Conservation (phyloP, 106 monocot species). For the Platanthera zijinensis region DNA sequence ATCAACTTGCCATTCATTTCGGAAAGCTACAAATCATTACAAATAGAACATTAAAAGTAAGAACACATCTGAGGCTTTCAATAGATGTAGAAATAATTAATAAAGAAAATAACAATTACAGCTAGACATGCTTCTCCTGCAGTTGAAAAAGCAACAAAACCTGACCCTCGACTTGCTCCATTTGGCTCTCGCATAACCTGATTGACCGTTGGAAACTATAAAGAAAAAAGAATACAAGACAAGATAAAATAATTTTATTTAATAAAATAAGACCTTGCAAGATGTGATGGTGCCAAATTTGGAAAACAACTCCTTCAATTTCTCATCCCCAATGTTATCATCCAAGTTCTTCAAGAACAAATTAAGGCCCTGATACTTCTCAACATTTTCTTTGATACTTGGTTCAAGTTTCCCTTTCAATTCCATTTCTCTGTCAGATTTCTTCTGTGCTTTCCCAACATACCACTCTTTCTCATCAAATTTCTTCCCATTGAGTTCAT, state of each 20-base stretch:
- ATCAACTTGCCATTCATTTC: slow-evolving; percentile 92
- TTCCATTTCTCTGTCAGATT: slow-evolving; percentile 77
- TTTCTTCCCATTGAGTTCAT: slow-evolving; percentile 78
- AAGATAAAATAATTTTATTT: neutral
- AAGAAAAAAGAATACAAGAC: neutral
- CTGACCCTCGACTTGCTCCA: slow-evolving; percentile 21
- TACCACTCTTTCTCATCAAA: slow-evolving; percentile 86
- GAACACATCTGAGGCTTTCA: neutral
- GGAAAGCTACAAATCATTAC: slow-evolving; percentile 29
- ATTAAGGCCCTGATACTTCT: slow-evolving; percentile 66
- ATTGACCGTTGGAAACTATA: neutral
- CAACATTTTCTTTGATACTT: slow-evolving; percentile 37
- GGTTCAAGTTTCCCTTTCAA: slow-evolving; percentile 67
- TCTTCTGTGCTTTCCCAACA: slow-evolving; percentile 93
- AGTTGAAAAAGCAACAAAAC: slow-evolving; percentile 25
- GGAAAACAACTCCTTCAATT: slow-evolving; percentile 61
- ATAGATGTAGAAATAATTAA: neutral
- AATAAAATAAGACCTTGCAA: slow-evolving; percentile 53
- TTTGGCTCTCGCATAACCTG: slow-evolving; percentile 32
- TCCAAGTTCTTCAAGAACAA: slow-evolving; percentile 90
- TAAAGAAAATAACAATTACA: neutral
- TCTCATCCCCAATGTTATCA: slow-evolving; percentile 66
- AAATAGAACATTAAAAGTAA: neutral
- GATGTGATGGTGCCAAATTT: slow-evolving; percentile 73
- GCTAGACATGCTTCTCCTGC: slow-evolving; percentile 20